phyloP scores from a whole-genome alignment of 768 basidiomycete species.

The Mycena kentingensis region DNA sequence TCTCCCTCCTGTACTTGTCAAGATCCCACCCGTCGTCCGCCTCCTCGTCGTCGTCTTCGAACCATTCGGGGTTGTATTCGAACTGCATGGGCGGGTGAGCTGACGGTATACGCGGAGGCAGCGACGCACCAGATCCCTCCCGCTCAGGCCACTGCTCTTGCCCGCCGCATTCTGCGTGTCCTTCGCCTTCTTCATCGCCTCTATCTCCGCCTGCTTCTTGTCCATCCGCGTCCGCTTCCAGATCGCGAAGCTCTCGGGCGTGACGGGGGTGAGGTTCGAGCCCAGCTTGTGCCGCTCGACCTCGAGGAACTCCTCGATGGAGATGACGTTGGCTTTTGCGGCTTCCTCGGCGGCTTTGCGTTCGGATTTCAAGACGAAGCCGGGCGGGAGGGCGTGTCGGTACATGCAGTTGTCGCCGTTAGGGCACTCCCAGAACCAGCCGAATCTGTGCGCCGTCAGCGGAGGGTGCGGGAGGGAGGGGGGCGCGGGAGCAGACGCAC shows the following conservation, averaged over 20 bases:
- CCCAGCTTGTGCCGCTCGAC: slow-evolving; percentile 98
- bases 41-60: slow-evolving; percentile 74
- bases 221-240: slow-evolving; percentile 97
- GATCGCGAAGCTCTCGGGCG: slow-evolving; percentile 82
- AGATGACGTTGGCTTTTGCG: slow-evolving; percentile 85
- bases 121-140: slow-evolving; percentile 81
- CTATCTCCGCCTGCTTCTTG: slow-evolving; percentile 91
- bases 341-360: slow-evolving; percentile 90
- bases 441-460: slow-evolving; percentile 51
- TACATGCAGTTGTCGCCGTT: slow-evolving; percentile 90
- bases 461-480: background rate
- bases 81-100: slow-evolving; percentile 51
- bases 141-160: slow-evolving; percentile 92
- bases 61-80: slow-evolving; percentile 95
- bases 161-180: slow-evolving; percentile 80
- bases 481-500: slow-evolving; percentile 40
- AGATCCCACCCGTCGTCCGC: slow-evolving; percentile 62
- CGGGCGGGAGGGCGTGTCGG: slow-evolving; percentile 92
- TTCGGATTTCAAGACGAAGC: slow-evolving; percentile 94
- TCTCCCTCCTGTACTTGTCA: slow-evolving; percentile 58
- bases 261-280: slow-evolving; percentile 87
- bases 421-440: slow-evolving; percentile 97
- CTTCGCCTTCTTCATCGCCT: slow-evolving; percentile 81
- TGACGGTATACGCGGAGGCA: slow-evolving; percentile 1
- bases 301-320: slow-evolving; percentile 95